Base-by-base conservation (phyloP, 2,329 filamentous ascomycete species). In the Talaromyces sp. region DNA sequence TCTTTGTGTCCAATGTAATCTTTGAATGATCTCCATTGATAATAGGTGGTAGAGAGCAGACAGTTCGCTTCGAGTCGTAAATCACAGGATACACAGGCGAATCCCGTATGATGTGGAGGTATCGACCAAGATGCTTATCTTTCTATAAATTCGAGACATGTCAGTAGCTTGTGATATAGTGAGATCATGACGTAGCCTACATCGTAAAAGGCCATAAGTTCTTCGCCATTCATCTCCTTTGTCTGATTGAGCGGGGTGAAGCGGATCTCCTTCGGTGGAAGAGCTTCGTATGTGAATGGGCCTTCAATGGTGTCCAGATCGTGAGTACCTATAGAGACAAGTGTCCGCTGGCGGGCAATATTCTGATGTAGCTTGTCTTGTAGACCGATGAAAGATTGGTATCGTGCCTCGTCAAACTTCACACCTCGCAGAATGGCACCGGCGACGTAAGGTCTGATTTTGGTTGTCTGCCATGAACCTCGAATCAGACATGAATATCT, bases 351-450 rank as follows among this genome's bases (percentile, higher is more conserved):
- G 68, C 95, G 88, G 58, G 95, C 96, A 70, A 99, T 83, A 76
- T 99, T 99, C 77, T 94, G 90, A 82, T 99, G 95, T 57, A 99
- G 87, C 83, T 99, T 99, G 82, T 99, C 96, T 82, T 99, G 95
- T 57, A 99, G 86, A 64, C 90, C 87, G 76, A 99, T 99, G 90
- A 99, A 99, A 74, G 93, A 97, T 72, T 96, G 92, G 79, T 99
- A 99, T 70, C 90, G 86, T 70, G 89, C 91, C 82, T 95, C 86
- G 71, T 91, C 93, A 84, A 99, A 98, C 74, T 89, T 92, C 83
- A 99, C 86, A 76, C 93, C 91, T 70, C 95, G 89, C 68, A 99
- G 83, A 69, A 99, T 91, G 57, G 94, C 93, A 67, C 90, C 93
- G 16, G 94, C 92, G 69, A 97, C 90, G 70, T 95, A 91, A 47